Base-by-base conservation (phyloP, 495 filamentous ascomycete genomes). In the Penicillium pancosmium region DNA sequence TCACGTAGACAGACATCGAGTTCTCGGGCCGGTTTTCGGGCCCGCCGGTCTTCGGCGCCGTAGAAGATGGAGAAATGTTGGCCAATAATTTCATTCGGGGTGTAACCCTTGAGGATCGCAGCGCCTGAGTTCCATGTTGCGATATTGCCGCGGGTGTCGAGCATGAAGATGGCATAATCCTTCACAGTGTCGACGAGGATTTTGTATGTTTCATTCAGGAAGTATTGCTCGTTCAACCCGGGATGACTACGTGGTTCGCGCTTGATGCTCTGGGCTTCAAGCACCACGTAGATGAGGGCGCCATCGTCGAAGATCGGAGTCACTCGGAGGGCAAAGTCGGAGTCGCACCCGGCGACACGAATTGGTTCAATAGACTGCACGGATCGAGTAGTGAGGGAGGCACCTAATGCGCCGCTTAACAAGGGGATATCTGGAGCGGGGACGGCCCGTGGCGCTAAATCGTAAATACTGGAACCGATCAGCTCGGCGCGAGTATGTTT, bases 161-260 rank as follows among this genome's bases (percentile, higher is more conserved):
- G 74, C 68, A 88, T 84, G 63, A 88, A 88, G 56, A 88, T 88
- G 47, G 84, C 86, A 60, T 87, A 88, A 57, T 87, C 85, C 63
- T 84, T 85, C 56, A 88, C 83, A 0, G 81, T 82, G 56, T 88
- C 78, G n/a, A 88, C 74, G 8, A 88, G 70, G 41, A 85, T 78
- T n/a, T 79, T 81, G 61, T 86, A 85, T 1, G 82, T 84, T 64
- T 87, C 84, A 56, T 86, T 82, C 35, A 79, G 64, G 57, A 78
- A 77, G 0, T 74, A 55, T 10, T 82, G 78, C 48, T 80, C 73
- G 55, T 68, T 71, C 41, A 70, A 46, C 5, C 58, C 60, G 11
- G 5, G 52, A 2, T 25, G 50, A 27, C 8, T 43, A 2, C 55
- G 19, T 6, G 55, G 41, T 2, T 73, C 59, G 2, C 27, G 38